Base-by-base conservation (phyloP, 129 eudicot species). In the Tagetes erecta region DNA sequence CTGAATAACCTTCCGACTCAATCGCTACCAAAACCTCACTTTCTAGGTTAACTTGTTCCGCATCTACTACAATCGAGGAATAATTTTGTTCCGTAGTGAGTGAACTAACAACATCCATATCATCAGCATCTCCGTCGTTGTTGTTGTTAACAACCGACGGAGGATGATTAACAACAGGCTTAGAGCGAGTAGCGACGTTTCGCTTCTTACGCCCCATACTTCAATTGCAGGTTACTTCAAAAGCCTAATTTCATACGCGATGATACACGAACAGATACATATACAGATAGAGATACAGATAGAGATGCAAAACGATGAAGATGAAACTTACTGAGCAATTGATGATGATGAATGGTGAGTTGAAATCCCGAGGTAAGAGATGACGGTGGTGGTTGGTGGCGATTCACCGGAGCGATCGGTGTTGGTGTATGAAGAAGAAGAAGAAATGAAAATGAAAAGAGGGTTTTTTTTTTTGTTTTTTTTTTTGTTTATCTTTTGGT, bases 171-270 rank as follows among this genome's bases (percentile, higher is more conserved):
- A 60, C 79, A 75, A 80, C 64, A 46, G 72, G 70, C 73, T 81
- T 85, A 81, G 85, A 72, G 83, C 96, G 93, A 78, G 88, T 79
- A 74, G 85, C 87, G 84, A 78, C 53, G 76, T 55, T 83, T 60
- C 91, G 89, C 94, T 92, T 92, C 87, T 92, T 92, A 46, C 81
- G 93, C 76, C 97, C 97, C 97, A 92, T 92, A 72, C 10, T 68
- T 42, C 40, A n/a, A 72, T 79, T 52, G 49, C 31, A 72, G 73
- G 7, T 79, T 56, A 70, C 50, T 63, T 74, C 6, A 80, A 27
- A 49, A 13, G 37, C 53, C 75, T 56, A 66, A 78, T 76, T 77
- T 73, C 71, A 77, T 80, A 80, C 6, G 64, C 38, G 64, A 2
- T 33, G 36, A 56, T 56, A 56, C 38, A 33, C 33, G 64, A 11